phyloP scores from a whole-genome alignment of 176 grass and related monocot genomes.

The Pontederia crassipes region DNA sequence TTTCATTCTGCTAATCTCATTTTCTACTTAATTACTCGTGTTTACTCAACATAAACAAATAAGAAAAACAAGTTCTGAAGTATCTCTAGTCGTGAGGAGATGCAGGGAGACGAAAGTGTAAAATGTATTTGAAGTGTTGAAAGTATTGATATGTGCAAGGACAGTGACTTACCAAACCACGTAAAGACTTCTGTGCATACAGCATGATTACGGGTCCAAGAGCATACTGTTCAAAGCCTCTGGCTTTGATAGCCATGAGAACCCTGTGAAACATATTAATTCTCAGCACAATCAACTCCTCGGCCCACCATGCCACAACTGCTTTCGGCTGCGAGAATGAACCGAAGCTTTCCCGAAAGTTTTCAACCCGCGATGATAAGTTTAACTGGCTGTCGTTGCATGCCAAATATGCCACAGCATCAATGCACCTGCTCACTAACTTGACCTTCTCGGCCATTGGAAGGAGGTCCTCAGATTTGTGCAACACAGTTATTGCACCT shows the following conservation, averaged over 20 bases:
- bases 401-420: slow-evolving; percentile 49
- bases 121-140: neutral
- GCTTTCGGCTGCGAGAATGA: slow-evolving; percentile 34
- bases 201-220: slow-evolving; percentile 80
- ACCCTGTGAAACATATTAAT: slow-evolving; percentile 80
- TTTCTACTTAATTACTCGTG: too few relatives aligned
- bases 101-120: neutral
- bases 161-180: slow-evolving; percentile 48
- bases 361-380: slow-evolving; percentile 9
- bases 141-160: neutral
- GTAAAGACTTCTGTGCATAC: slow-evolving; percentile 81
- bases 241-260: slow-evolving; percentile 66
- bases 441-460: slow-evolving; percentile 55
- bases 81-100: neutral
- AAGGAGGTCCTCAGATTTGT: slow-evolving; percentile 52
- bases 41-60: too few relatives aligned
- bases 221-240: slow-evolving; percentile 62
- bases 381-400: slow-evolving; percentile 27
- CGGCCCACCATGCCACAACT: slow-evolving; percentile 64
- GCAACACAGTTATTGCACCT: slow-evolving; percentile 60
- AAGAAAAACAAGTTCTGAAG: neutral
- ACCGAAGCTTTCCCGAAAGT: slow-evolving; percentile 3
- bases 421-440: slow-evolving; percentile 52
- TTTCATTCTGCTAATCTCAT: too few relatives aligned
- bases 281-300: slow-evolving; percentile 57